Conservation (phyloP, 2,329 filamentous ascomycete genomes). For the Xylaria sp. region DNA sequence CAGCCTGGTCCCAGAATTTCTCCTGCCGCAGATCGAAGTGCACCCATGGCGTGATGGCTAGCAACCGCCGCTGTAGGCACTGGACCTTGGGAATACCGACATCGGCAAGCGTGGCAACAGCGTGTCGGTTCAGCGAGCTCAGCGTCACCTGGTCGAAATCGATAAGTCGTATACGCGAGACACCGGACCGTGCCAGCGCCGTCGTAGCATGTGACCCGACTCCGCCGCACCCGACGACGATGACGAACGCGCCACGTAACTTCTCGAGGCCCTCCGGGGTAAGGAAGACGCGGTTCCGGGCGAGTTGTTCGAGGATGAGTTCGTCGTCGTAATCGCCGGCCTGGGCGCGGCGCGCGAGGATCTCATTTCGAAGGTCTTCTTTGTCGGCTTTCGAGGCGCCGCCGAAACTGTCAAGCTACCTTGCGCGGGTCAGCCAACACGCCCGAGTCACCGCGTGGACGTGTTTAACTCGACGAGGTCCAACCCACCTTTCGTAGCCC, state of each 20-base stretch:
- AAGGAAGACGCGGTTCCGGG: slow-evolving; percentile 90
- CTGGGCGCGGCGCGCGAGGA: slow-evolving; percentile 64
- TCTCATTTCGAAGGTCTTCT: slow-evolving; percentile 65
- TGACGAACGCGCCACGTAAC: slow-evolving; percentile 80
- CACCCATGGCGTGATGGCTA: slow-evolving; percentile 91
- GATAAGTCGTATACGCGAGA: slow-evolving; percentile 84
- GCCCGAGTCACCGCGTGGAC: background rate
- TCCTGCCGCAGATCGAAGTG: slow-evolving; percentile 85
- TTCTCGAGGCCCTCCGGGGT: slow-evolving; percentile 79
- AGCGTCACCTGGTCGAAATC: slow-evolving; percentile 98
- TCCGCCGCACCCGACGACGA: slow-evolving; percentile 91
- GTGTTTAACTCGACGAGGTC: background rate
- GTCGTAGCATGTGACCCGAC: slow-evolving; percentile 92
- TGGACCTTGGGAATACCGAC: slow-evolving; percentile 92
- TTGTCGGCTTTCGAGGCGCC: slow-evolving; percentile 54
- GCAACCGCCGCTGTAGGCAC: slow-evolving; percentile 77
- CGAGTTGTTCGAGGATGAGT: slow-evolving; percentile 91
- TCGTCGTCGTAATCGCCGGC: slow-evolving; percentile 73
- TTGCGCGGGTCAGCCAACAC: slow-evolving; percentile 35
- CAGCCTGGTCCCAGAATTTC: slow-evolving; percentile 74
- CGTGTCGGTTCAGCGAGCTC: slow-evolving; percentile 93
- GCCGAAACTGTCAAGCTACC: slow-evolving; percentile 66
- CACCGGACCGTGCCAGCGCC: slow-evolving; percentile 85
- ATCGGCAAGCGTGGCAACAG: slow-evolving; percentile 90
- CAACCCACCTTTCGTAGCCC: slow-evolving; percentile 46